phyloP scores from a whole-genome alignment of 192 early-diverging fungal species.

The Chytriomyces hyalinus region DNA sequence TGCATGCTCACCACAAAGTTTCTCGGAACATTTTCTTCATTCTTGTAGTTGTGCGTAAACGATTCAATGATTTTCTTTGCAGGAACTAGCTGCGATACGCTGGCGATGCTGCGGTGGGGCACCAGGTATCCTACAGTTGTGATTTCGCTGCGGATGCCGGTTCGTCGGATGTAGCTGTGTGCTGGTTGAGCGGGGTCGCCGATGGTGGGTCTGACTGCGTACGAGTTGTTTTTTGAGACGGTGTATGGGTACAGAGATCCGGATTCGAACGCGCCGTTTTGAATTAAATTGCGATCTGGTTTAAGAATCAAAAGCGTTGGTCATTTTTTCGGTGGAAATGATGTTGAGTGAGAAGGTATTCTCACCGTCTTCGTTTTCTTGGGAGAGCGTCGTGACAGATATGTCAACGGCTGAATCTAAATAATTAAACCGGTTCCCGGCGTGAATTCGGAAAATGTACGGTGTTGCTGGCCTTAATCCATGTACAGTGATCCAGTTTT shows the following conservation, averaged over 20 bases:
- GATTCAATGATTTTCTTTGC: neutral
- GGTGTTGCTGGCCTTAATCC: slow-evolving; percentile 27
- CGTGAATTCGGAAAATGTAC: slow-evolving; percentile 41
- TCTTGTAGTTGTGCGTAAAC: neutral
- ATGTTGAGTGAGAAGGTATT: neutral
- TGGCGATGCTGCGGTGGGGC: slow-evolving; percentile 6
- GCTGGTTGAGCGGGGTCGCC: neutral
- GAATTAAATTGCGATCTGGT: slow-evolving; percentile 33
- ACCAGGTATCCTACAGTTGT: slow-evolving; percentile 33
- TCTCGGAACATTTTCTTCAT: neutral
- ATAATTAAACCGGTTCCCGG: slow-evolving; percentile 39
- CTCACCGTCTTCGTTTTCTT: slow-evolving; percentile 14
- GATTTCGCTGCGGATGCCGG: slow-evolving; percentile 27
- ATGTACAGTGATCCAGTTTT: slow-evolving; percentile 28
- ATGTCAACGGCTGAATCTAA: slow-evolving; percentile 22
- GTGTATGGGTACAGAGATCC: slow-evolving; percentile 1
- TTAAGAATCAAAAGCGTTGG: neutral
- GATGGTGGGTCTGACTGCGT: slow-evolving; percentile 10
- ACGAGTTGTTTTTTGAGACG: slow-evolving; percentile 11
- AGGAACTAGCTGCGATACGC: slow-evolving; percentile 23
- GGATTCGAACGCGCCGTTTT: slow-evolving; percentile 41
- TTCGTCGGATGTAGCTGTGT: neutral
- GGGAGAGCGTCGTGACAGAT: slow-evolving; percentile 3
- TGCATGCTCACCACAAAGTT: slow-evolving; percentile 19
- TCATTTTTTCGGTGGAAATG: neutral